Evolutionary conservation across 176 grass and related monocot genomes (phyloP), one percentile per base, ranked within the genome.

Genomic region (Rhynchospora pubera): DNA sequence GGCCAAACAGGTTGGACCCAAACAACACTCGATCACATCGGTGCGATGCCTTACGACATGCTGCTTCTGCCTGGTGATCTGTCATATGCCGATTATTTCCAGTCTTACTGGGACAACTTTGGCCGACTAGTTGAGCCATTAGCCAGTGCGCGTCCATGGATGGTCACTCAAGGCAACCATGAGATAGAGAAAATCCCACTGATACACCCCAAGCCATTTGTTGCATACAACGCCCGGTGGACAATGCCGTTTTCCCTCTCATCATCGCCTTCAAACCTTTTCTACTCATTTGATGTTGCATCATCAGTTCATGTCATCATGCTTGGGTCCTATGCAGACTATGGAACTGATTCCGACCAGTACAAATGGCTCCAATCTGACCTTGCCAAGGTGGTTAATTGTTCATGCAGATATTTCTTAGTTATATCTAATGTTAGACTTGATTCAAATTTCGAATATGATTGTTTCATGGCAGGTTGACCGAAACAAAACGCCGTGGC

Each of bases 131-230:
- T 97, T 4, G 62, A 91, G 85, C 93, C 93, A 65, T 88, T 93
- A 22, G 93, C 93, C 18, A 97, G 93, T 85, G 65, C 85, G 1
- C 85, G 93, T 58, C 88, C 90, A 2, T 97, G 93, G 93, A 97
- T 97, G 90, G 89, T 93, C 13, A 97, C 91, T 0, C 12, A 93
- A 39, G 93, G 93, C 21, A 97, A 97, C 85, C 93, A 97, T 59
- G 93, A 93, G 42, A 12, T 91, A 23, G 91, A 97, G 86, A 83
- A 56, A 48, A 16, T 93, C 4, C 85, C 88, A 0, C 0, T 93
- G 11, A 0, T 93, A 10, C 68, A 77, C 22, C 45, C 82, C 6
- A 0, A 0, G 1, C 71, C 88, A 9, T 97, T 97, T 79, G 59
- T 28, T 65, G 90, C 93, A 14, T 97, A 89, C 86, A 97, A 97